Evolutionary conservation across 345 rosid genomes (phyloP).

Genomic region (Cardamine chenopodiifolia): DNA sequence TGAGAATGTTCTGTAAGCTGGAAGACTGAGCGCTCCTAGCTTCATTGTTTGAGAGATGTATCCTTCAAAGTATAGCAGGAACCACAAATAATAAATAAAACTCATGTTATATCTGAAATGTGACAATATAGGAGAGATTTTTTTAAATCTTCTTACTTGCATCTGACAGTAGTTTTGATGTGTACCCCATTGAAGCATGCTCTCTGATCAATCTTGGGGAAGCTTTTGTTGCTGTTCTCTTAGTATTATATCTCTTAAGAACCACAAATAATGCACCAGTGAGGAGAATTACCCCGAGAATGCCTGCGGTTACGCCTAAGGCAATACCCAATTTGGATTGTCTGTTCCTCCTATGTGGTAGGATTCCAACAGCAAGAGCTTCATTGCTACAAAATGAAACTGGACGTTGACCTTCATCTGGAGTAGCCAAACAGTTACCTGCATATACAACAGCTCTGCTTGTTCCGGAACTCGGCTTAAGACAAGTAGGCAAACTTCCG

Average conservation of each 20-base stretch:
- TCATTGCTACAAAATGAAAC: slow-evolving; percentile 72
- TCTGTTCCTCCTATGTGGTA: slow-evolving; percentile 55
- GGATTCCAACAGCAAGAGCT: slow-evolving; percentile 88
- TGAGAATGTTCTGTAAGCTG: slow-evolving; percentile 82
- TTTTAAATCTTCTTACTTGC: slow-evolving; percentile 62
- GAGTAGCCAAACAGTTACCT: slow-evolving; percentile 64
- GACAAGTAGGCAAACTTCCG: slow-evolving; percentile 73
- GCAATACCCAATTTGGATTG: slow-evolving; percentile 50
- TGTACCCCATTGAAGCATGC: slow-evolving; percentile 71
- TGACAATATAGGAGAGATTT: slow-evolving; percentile 4
- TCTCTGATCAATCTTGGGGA: slow-evolving; percentile 66
- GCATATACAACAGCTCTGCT: slow-evolving; percentile 54
- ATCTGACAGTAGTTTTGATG: slow-evolving; percentile 78
- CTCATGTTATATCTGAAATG: background rate
- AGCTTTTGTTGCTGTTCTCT: slow-evolving; percentile 43
- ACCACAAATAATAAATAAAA: slow-evolving; percentile 22
- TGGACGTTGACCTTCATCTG: slow-evolving; percentile 62
- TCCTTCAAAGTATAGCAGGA: slow-evolving; percentile 52
- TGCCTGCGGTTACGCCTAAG: slow-evolving; percentile 59
- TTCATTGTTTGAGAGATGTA: slow-evolving; percentile 87
- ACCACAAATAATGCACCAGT: slow-evolving; percentile 53
- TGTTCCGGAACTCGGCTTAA: slow-evolving; percentile 48
- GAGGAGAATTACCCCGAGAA: slow-evolving; percentile 59
- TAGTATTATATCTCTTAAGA: slow-evolving; percentile 47
- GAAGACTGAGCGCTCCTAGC: slow-evolving; percentile 85